Evolutionary conservation across 2,329 filamentous ascomycete species (phyloP), one percentile per base, ranked within the genome.

Genomic region (Huntiella abstrusa): DNA sequence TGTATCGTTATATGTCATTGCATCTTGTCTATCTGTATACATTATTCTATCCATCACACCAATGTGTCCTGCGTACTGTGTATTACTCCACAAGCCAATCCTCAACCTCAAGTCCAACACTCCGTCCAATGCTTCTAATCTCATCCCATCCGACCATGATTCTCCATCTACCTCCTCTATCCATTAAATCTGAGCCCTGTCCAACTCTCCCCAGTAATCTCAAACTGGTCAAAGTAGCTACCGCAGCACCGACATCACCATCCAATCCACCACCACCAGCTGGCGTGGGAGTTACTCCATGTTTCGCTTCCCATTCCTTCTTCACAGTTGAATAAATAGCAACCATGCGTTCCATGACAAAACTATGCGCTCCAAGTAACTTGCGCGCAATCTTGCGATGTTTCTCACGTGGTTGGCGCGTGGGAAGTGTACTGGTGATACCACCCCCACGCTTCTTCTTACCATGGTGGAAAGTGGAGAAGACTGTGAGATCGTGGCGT

Each of bases 91-190:
- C 69, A 47, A 84, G 61, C 69, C 79, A 87, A 58, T 88, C 83
- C 51, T 83, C 77, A 10, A 86, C 69, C 58, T 86, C 82, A n/a
- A 91, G 69, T 2, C 80, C 79, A 44, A 91, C 72, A 56, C 73
- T 79, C 55, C 83, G 65, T 22, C 81, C 83, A 52, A 91, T 62
- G 3, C 69, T 71, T 50, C 78, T 66, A 5, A 83, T 73, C 51
- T 80, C 75, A 56, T 91, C 84, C 81, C 81, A 87, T 1, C 77
- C 75, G 48, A 83, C 76, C 53, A 82, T 83, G 7, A 87, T 78
- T 55, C 80, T 74, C 80, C 82, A 91, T 60, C 80, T 78, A 4
- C 73, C 75, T 0, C 74, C 74, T 1, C 75, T 65, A 57, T 88
- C 83, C 55, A 85, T 65, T 19, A 70, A 62, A 60, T 87, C 82